Base-by-base conservation (phyloP, 2,329 filamentous ascomycete species). In the Talaromyces marneffei region DNA sequence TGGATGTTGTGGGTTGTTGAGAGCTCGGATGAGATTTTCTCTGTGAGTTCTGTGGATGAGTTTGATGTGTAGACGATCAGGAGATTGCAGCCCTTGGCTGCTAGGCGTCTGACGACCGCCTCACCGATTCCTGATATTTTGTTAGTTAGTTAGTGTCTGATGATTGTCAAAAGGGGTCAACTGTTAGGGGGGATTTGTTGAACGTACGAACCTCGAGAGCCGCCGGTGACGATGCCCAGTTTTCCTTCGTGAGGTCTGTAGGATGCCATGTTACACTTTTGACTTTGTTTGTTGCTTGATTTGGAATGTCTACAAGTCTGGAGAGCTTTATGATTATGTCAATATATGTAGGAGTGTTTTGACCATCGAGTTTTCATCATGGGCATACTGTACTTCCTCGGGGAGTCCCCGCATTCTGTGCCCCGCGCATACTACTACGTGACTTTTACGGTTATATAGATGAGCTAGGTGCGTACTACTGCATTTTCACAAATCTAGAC, bases 41-140 rank as follows among this genome's bases (percentile, higher is more conserved):
- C 73, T 27, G 83, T 84, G 27, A 73, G 76, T 29, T 78, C 67
- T 29, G 78, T 76, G 0, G 86, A 89, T 9, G 80, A 83, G 65
- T 84, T 79, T 35, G 85, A 87, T 5, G 87, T 89, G 78, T 89
- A 91, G 76, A 88, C 88, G 62, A 92, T 79, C 42, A 91, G 78
- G 3, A 92, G 74, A 57, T 85, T 83, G 76, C 81, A 83, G 68
- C 89, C 89, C 75, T 91, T 90, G 65, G 81, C 80, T 61, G 88
- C 88, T 16, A 93, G 82, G 62, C 87, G 91, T 59, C 84, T 82
- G 52, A 87, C 87, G 65, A 85, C 83, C 16, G 85, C 84, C 59
- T 84, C 84, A 42, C 90, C 90, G 68, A 94, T 93, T 67, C 90
- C 90, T n/a, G n/a, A n/a, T n/a, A n/a, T n/a, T 91, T 65, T 12